phyloP scores from a whole-genome alignment of 495 filamentous ascomycete species.

The Xylaria bambusicola region DNA sequence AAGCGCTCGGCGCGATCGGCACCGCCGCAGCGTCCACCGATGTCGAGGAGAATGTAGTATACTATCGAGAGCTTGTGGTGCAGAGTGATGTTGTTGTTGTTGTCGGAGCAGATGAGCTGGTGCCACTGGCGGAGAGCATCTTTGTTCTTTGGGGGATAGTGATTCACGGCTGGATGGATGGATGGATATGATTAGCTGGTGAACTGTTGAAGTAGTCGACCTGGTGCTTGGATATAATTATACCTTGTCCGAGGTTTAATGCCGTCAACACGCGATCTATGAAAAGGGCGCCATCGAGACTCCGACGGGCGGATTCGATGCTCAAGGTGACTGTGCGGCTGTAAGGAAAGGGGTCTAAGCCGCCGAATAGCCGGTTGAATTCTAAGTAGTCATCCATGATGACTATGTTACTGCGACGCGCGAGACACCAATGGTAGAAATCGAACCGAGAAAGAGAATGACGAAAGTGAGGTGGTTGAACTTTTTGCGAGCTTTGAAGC shows the following conservation, averaged over 20 bases:
- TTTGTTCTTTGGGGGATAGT: constrained; percentile 70
- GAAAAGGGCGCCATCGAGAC: constrained; percentile 67
- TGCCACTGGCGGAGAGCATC: constrained; percentile 65
- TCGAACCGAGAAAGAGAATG: not conserved
- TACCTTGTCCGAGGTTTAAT: constrained; percentile 71
- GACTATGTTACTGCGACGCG: no score
- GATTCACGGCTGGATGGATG: constrained; percentile 41
- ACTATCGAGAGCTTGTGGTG: constrained; percentile 77
- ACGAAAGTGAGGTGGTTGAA: no score
- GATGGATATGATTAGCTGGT: not conserved
- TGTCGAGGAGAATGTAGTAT: constrained; percentile 79
- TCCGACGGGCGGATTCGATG: constrained; percentile 63
- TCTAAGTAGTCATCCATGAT: constrained; percentile 50
- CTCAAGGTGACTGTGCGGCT: constrained; percentile 56
- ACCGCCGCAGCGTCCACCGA: constrained; percentile 52
- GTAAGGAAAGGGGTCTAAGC: constrained; percentile 64
- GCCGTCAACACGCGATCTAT: constrained; percentile 71
- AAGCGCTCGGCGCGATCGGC: constrained; percentile 52
- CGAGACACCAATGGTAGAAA: no score
- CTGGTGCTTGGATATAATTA: constrained; percentile 4
- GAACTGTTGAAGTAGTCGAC: not conserved
- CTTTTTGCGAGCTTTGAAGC: no score
- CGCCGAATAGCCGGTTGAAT: constrained; percentile 65
- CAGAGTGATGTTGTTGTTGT: constrained; percentile 56
- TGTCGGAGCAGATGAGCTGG: constrained; percentile 59